These are phyloP conservation scores for Eucalyptus virginea DNA, from an alignment of 345 rosid genomes.

Conservation along the genomic window DNA sequence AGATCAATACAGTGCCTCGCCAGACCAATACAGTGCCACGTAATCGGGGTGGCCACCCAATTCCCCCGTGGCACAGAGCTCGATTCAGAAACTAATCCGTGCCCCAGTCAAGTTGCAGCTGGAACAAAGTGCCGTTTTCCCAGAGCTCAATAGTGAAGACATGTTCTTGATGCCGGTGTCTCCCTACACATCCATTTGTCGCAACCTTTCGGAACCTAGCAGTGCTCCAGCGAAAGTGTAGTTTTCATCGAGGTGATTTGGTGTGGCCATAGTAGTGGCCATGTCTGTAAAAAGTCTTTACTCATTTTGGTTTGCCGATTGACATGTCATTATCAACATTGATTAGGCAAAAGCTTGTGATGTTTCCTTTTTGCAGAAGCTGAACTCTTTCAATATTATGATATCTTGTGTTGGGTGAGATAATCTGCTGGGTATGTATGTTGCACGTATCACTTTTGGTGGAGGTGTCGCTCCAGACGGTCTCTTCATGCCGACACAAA, in stretches of 20 bases:
- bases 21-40: background rate
- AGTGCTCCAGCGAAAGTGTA: background rate
- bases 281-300: background rate
- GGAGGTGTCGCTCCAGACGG: background rate
- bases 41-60: constrained; percentile 2
- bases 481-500: background rate
- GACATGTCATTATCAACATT: background rate
- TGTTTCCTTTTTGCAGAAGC: background rate
- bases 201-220: background rate
- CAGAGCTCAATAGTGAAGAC: background rate
- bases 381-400: background rate
- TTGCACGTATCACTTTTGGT: background rate
- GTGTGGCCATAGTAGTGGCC: background rate
- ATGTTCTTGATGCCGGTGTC: background rate
- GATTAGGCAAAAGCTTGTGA: background rate
- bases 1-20: background rate
- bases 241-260: background rate
- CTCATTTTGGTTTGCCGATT: background rate
- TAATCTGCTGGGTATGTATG: background rate
- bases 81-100: constrained; percentile 22
- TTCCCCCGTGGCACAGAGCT: constrained; percentile 50
- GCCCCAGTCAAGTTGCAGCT: background rate
- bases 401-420: background rate
- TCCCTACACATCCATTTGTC: background rate
- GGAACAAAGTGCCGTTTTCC: background rate